Conservation (phyloP, 805 yeast genomes). For the Tetrapisispora taiwanensis region DNA sequence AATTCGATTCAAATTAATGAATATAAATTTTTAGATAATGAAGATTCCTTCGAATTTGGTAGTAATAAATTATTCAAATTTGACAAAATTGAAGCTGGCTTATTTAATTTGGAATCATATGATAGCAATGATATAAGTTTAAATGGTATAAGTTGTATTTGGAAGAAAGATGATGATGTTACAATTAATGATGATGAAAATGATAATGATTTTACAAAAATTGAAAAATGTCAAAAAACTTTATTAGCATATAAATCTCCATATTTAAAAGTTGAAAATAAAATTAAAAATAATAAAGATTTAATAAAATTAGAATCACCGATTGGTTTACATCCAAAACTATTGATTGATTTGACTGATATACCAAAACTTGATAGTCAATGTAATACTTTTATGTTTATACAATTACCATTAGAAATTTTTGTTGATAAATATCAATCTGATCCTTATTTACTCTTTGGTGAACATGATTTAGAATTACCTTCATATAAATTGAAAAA, state of each 20-base stretch:
- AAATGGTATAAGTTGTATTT: constrained; percentile 23
- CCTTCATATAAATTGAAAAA: constrained; percentile 36
- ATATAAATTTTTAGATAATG: constrained; percentile 9
- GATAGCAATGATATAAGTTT: constrained; percentile 17
- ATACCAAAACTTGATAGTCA: constrained; percentile 4
- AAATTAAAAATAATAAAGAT: background rate
- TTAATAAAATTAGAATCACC: constrained; percentile 21
- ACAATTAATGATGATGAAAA: constrained; percentile 1
- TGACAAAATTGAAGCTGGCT: constrained; percentile 20
- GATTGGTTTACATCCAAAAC: constrained; percentile 32
- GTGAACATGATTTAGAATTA: constrained; percentile 47
- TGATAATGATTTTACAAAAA: background rate
- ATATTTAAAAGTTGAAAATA: background rate
- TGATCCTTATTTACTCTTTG: constrained; percentile 37
- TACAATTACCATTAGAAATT: constrained; percentile 36
- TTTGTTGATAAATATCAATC: constrained; percentile 51
- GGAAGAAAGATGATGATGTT: constrained; percentile 8
- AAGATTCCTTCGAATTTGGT: constrained; percentile 3
- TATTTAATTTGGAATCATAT: constrained; percentile 19
- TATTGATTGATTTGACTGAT: constrained; percentile 13
- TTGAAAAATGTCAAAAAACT: constrained; percentile 24
- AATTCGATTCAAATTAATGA: constrained; percentile 12
- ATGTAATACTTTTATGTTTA: constrained; percentile 37
- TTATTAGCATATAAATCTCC: constrained; percentile 15
- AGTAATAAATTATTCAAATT: background rate